Evolutionary conservation across 305 asterid genomes (phyloP), one percentile per base, ranked within the genome.

Genomic region (Striga hermonthica): DNA sequence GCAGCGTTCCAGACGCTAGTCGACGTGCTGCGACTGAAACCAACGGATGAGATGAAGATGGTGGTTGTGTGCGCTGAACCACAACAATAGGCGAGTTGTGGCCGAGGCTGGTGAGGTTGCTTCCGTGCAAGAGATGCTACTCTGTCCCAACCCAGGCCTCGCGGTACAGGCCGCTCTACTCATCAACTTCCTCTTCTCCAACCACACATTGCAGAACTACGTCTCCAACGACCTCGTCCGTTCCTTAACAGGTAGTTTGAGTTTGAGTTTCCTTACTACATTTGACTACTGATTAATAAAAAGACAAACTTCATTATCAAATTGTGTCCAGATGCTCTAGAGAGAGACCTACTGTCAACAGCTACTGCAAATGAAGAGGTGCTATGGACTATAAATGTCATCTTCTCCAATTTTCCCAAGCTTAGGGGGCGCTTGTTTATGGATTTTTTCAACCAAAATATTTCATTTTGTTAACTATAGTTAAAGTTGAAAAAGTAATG

Each of bases 171-270:
- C 96, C 16, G 76, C 97, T 49, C 59, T 88, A 74, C 82, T 88
- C 62, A 74, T 86, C 76, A 86, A 84, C 65, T 77, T 83, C 75
- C 72, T 91, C 70, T 88, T 91, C 73, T 91, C 97, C 50, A 91
- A 86, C 72, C 96, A 86, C 76, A 88, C 93, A 60, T 95, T 91
- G 72, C 96, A 88, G 80, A 95, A 91, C 68, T 91, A 86, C 57
- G 93, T 75, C 34, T 88, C 97, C 36, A 86, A 81, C 52, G 97
- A 91, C 72, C 83, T 88, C 35, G 74, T 91, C 82, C 78, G 82
- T 66, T 86, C 96, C 28, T 75, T 91, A 82, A 86, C 96, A 66
- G 31, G 31, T 22, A 22, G 31, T 22, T 22, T 22, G 31, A 22
- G 31, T 22, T 22, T 22, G 31, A 2, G 31, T 22, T 22, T 22